These are phyloP conservation scores for Coemansia sp. DNA, from an alignment of 192 early-diverging fungal genomes.

Conservation along the genomic window DNA sequence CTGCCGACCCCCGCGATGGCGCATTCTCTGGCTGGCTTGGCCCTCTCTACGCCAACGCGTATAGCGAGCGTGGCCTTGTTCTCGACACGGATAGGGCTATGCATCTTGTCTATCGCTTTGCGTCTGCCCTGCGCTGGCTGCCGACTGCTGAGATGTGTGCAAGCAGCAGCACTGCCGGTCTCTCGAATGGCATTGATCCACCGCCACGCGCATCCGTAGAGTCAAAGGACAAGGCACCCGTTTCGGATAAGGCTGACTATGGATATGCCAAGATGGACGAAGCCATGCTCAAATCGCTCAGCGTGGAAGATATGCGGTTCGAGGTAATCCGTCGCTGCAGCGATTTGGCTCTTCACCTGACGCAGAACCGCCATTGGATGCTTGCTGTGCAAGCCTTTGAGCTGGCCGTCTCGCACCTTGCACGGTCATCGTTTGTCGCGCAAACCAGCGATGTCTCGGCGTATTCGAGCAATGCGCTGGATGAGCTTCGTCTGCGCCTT, in stretches of 20 bases:
- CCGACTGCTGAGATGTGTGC: constrained; percentile 12
- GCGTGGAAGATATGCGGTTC: constrained; percentile 20
- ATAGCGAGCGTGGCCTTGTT: constrained; percentile 61
- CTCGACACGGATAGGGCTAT: constrained; percentile 60
- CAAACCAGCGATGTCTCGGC: constrained; percentile 1
- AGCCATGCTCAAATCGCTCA: constrained; percentile 1
- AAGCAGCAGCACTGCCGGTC: neutral
- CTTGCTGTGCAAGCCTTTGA: constrained; percentile 38
- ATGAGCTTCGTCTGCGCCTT: constrained; percentile 22
- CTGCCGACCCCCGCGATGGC: neutral
- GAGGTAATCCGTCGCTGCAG: constrained; percentile 26
- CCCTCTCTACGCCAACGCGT: constrained; percentile 55
- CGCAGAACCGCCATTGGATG: constrained; percentile 41
- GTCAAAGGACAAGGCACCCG: neutral
- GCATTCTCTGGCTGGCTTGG: constrained; percentile 29
- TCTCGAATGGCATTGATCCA: neutral
- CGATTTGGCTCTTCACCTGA: constrained; percentile 26
- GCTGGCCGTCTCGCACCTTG: constrained; percentile 31
- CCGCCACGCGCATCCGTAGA: neutral
- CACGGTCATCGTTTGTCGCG: constrained; percentile 32
- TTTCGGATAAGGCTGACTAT: neutral
- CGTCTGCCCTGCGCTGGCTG: constrained; percentile 28
- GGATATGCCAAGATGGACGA: constrained; percentile 5
- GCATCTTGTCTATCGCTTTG: constrained; percentile 38
- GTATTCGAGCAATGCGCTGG: constrained; percentile 9